phyloP scores from a whole-genome alignment of 2,329 filamentous ascomycete genomes.

The Colletotrichum musae region DNA sequence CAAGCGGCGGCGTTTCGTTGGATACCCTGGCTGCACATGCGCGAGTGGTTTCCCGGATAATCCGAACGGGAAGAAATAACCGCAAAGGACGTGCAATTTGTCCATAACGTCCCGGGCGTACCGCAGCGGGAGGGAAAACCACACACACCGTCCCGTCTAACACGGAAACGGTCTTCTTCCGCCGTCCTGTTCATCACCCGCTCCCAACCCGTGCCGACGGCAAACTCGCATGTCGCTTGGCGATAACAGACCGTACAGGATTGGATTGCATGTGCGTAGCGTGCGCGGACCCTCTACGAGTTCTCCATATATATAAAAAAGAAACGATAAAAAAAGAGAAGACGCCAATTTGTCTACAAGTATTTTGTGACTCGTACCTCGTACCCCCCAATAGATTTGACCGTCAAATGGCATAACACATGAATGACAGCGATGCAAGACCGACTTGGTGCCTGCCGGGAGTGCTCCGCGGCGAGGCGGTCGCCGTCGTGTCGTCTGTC shows the following conservation, averaged over 20 bases:
- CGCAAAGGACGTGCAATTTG: constrained; percentile 30
- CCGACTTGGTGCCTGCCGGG: background rate
- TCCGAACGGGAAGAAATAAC: background rate
- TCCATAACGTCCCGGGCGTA: constrained; percentile 1
- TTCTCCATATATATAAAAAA: constrained; percentile 29
- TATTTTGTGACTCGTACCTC: constrained; percentile 30
- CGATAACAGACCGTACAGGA: background rate
- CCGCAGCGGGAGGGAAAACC: background rate
- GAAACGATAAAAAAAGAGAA: constrained; percentile 19
- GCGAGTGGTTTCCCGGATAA: constrained; percentile 2
- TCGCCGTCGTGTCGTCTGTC: constrained; percentile 18
- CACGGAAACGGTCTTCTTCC: background rate
- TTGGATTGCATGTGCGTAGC: background rate
- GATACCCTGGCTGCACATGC: background rate
- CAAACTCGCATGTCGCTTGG: constrained; percentile 17
- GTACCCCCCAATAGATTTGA: constrained; percentile 1
- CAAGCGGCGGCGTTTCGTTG: too few species aligned
- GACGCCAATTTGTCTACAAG: constrained; percentile 33
- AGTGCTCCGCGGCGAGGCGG: background rate
- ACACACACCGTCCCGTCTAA: background rate
- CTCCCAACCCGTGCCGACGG: constrained; percentile 3
- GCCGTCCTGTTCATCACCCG: background rate
- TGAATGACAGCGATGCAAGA: constrained; percentile 24
- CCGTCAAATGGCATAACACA: constrained; percentile 24
- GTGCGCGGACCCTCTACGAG: constrained; percentile 3